Percentiles rank a stretch among this genome's conserved stretches.
Evolutionary conservation across 2,329 filamentous ascomycete species (phyloP).

Genomic region (Hyphodiscus sp.): DNA sequence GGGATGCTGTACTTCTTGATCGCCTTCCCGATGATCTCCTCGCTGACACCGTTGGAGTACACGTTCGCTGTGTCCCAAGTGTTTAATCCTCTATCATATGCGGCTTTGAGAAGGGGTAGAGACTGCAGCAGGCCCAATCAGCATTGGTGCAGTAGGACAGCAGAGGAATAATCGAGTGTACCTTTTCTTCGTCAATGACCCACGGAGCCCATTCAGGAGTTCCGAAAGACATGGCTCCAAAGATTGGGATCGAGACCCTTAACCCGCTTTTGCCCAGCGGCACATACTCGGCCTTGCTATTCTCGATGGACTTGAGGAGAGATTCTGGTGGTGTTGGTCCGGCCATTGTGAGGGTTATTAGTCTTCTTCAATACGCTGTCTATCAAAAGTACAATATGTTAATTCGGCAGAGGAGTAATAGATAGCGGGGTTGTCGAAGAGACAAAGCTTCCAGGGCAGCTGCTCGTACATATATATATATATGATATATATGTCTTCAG

Average conservation of each 20-base stretch:
- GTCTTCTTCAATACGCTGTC: background rate
- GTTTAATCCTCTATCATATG: conserved; percentile 57
- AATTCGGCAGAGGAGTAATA: background rate
- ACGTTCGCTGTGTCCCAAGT: conserved; percentile 51
- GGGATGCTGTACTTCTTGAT: conserved; percentile 53
- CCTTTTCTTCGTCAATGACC: conserved; percentile 52
- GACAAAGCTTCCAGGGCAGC: too few species aligned
- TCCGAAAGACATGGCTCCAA: conserved; percentile 60
- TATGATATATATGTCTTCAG: too few species aligned
- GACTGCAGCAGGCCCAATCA: conserved; percentile 27
- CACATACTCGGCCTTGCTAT: conserved; percentile 42
- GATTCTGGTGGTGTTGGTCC: background rate
- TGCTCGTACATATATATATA: too few species aligned
- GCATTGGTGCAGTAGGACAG: background rate
- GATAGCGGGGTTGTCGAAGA: too few species aligned
- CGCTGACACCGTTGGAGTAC: conserved; percentile 50
- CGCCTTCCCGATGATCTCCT: conserved; percentile 50
- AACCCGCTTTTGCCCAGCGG: conserved; percentile 56
- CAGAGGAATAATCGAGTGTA: conserved; percentile 17
- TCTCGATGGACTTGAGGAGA: conserved; percentile 28
- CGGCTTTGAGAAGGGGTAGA: conserved; percentile 54
- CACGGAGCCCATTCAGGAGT: conserved; percentile 44
- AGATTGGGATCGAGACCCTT: conserved; percentile 54
- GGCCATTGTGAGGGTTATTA: background rate
- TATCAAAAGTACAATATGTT: background rate